Evolutionary conservation across 1,284 basidiomycete species (phyloP), one percentile per base, ranked within the genome.

Genomic region (Malassezia globosa): DNA sequence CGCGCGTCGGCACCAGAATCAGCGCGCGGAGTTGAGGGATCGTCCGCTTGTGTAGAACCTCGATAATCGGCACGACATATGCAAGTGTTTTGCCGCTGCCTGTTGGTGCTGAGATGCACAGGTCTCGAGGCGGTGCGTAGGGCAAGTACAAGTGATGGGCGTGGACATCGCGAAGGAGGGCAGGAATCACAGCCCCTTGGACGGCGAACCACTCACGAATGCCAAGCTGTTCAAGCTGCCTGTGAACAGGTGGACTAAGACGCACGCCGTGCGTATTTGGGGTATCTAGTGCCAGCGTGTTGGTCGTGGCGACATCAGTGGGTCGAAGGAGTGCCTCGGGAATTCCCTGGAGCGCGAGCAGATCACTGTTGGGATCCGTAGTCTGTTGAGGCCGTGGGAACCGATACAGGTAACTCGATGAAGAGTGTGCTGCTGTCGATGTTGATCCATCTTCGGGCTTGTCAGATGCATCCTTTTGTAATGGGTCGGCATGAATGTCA

Each of bases 81-180:
- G 88, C 86, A 18, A 97, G 77, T 0, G 92, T 97, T 75, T 97
- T 97, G 0, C 92, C 92, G 60, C 87, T 90, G 25, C 92, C 92
- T 0, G 92, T 97, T 0, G 94, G 94, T 1, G 94, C 94, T 5
- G 88, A 94, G n/a, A 94, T 85, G 62, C 90, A 92, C 7, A 90
- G 78, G 72, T 99, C 94, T 34, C 78, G 77, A 21, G 83, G 82
- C 22, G 80, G 78, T 44, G 79, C 72, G 59, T 81, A 82, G 0
- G 85, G 82, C 13, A 80, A 77, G 63, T 88, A 87, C 3, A 94
- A 74, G 14, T 38, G 37, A 6, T 34, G 11, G n/a, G 33, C 19
- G n/a, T 23, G 11, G 10, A 5, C 18, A 36, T 37, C 31, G 16
- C 88, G 77, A 3, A 94, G 75, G 58, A 85, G 81, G 0, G 24